Evolutionary conservation across 2,329 filamentous ascomycete genomes (phyloP).

Genomic region (Seiridium cupressi): DNA sequence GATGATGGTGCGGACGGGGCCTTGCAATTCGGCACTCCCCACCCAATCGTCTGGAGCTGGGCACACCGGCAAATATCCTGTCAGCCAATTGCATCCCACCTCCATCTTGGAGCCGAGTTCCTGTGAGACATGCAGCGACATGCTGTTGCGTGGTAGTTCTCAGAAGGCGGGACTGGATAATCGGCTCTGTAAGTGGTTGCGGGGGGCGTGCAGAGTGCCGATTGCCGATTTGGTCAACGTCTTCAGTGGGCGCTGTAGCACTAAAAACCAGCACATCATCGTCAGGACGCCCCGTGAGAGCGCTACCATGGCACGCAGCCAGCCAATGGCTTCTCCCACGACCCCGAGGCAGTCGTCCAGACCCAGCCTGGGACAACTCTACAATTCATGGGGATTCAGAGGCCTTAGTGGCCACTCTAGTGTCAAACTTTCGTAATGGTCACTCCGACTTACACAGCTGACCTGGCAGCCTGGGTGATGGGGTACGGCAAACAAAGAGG

Average conservation of each 20-base stretch:
- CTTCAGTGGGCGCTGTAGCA: neutral
- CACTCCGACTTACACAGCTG: neutral
- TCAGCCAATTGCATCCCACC: neutral
- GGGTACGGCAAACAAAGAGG: neutral
- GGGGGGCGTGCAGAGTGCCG: neutral
- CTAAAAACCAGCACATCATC: neutral
- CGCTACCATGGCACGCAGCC: neutral
- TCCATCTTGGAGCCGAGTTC: neutral
- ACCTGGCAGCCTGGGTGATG: neutral
- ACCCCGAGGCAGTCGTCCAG: neutral
- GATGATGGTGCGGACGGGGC: too few species aligned
- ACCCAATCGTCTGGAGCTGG: too few species aligned
- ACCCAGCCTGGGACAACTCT: neutral
- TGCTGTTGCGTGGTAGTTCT: neutral
- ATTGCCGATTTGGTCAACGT: neutral
- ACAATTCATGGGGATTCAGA: neutral
- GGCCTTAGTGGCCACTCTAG: neutral
- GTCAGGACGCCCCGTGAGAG: neutral
- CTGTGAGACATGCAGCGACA: neutral
- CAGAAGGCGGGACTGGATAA: neutral
- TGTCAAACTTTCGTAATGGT: neutral
- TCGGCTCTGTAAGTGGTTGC: neutral
- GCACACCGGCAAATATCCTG: neutral
- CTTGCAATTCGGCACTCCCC: too few species aligned
- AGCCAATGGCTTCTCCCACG: neutral